These are phyloP conservation scores for Trichophyton equinum DNA, from an alignment of 2,329 filamentous ascomycete species.

Conservation along the genomic window DNA sequence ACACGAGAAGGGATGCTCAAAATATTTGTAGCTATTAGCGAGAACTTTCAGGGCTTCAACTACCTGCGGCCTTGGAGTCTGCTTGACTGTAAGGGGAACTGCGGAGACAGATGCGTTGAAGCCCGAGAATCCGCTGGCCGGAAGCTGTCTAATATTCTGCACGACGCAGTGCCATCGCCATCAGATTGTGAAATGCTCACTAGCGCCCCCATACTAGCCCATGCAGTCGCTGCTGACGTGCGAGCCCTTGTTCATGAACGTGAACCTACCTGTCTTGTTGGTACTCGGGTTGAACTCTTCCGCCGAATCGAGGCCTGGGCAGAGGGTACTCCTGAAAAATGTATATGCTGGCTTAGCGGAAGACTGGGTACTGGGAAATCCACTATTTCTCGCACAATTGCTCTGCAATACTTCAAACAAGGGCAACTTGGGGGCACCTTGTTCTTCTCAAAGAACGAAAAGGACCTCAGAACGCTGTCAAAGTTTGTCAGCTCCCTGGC, in stretches of 20 bases:
- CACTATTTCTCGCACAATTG: conserved; percentile 12
- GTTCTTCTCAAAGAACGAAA: conserved; percentile 19
- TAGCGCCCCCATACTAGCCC: background rate
- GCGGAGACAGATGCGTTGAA: background rate
- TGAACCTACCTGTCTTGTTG: background rate
- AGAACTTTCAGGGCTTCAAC: background rate
- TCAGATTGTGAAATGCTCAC: background rate
- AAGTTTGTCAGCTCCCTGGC: conserved; percentile 19
- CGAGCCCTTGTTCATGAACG: background rate
- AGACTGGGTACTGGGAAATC: conserved; percentile 22
- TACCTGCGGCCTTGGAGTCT: background rate
- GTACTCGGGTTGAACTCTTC: background rate
- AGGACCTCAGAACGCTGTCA: conserved; percentile 12
- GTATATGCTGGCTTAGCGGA: conserved; percentile 21
- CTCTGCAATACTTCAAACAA: background rate
- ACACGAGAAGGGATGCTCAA: background rate
- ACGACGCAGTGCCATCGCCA: background rate
- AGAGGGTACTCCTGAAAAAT: background rate
- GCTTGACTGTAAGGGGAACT: background rate
- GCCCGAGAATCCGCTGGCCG: background rate
- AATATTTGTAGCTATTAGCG: background rate
- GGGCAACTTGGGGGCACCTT: background rate
- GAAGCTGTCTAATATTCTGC: background rate
- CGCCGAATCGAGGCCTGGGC: background rate
- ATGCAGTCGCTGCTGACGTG: background rate